phyloP scores from a whole-genome alignment of 805 yeast genomes.

The Yarrowia divulgata region DNA sequence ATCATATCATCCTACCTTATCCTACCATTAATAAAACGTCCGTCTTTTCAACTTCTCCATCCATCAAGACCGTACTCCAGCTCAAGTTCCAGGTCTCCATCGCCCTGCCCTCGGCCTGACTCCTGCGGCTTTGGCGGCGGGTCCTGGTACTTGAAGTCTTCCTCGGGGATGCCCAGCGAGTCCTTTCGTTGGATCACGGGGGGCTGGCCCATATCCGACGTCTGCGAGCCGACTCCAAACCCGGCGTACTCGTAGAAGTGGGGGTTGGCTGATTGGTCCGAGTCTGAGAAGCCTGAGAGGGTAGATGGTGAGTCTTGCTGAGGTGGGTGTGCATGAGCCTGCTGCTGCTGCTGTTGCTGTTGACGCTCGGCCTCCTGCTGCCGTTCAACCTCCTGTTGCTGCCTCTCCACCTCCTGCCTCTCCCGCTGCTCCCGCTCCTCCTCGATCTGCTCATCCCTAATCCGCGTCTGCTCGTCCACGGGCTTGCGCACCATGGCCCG shows the following conservation, averaged over 20 bases:
- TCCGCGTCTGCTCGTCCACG: constrained; percentile 50
- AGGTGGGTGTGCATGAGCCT: no score
- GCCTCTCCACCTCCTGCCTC: constrained; percentile 45
- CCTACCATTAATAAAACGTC: constrained; percentile 5
- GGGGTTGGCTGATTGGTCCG: constrained; percentile 36
- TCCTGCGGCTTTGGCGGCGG: constrained; percentile 72
- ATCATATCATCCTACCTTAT: neutral
- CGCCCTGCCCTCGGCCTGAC: constrained; percentile 47
- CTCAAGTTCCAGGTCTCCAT: constrained; percentile 64
- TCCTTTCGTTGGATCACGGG: constrained; percentile 47
- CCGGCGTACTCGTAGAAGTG: constrained; percentile 35
- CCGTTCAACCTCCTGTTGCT: constrained; percentile 47
- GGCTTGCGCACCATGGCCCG: constrained; percentile 84
- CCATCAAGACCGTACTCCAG: constrained; percentile 73
- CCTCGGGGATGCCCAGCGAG: constrained; percentile 59
- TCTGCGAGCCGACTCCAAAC: constrained; percentile 35
- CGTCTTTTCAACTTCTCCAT: constrained; percentile 5
- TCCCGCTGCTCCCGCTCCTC: constrained; percentile 49
- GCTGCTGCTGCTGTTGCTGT: constrained; percentile 42
- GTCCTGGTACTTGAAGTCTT: constrained; percentile 54
- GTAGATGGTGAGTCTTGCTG: constrained; percentile 36
- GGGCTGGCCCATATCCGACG: constrained; percentile 43
- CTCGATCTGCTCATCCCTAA: constrained; percentile 46
- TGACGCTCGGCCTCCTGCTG: constrained; percentile 49
- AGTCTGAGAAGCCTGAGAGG: constrained; percentile 30